Conservation (phyloP, 495 filamentous ascomycete genomes). For the Podospora conica region DNA sequence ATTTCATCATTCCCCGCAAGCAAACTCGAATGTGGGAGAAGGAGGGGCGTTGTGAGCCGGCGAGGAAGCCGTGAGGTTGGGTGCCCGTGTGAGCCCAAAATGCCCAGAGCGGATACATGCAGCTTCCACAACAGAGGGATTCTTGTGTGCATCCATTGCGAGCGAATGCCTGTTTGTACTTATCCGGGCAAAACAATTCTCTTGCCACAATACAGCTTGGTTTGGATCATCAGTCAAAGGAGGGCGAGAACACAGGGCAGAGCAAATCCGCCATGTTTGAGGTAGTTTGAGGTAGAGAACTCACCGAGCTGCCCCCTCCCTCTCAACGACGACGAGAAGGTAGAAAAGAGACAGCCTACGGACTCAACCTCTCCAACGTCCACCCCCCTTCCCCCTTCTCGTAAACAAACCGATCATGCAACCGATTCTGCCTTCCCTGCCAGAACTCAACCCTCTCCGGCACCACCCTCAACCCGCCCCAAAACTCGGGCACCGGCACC, state of each 20-base stretch:
- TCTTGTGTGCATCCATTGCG: not conserved
- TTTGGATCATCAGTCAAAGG: not conserved
- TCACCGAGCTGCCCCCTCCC: not conserved
- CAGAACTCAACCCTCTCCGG: conserved; percentile 90
- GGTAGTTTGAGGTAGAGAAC: not conserved
- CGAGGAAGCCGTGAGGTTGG: not conserved
- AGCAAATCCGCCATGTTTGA: not conserved
- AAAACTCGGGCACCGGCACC: conserved; percentile 88
- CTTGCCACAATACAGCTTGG: not conserved
- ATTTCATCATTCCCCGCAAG: no score
- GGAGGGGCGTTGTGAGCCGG: not conserved
- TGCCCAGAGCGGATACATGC: not conserved
- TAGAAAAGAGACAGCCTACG: conserved; percentile 28
- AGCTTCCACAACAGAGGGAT: not conserved
- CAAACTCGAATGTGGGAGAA: no score
- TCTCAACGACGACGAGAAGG: not conserved
- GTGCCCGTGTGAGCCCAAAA: not conserved
- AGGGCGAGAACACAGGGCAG: not conserved
- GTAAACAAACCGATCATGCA: conserved; percentile 94
- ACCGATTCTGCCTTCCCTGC: conserved; percentile 80
- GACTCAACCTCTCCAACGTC: conserved; percentile 56
- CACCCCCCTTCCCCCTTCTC: conserved; percentile 48
- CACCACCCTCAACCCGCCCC: conserved; percentile 83
- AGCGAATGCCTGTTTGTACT: not conserved
- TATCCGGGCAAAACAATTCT: not conserved